Base-by-base conservation (phyloP, 164 flowering plant genomes). In the Vitis labrusca region DNA sequence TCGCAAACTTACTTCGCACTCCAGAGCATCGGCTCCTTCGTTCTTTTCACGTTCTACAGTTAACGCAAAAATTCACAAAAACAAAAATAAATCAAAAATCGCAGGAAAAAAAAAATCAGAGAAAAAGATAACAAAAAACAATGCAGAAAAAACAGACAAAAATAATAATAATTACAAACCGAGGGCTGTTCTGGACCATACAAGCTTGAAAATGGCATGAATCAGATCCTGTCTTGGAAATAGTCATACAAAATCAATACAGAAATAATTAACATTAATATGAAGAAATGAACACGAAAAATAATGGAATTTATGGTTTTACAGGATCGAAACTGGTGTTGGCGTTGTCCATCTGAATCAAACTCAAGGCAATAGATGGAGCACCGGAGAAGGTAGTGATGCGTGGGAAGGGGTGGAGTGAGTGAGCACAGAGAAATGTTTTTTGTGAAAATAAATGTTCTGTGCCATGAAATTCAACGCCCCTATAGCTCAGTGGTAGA, bases 401-500 rank as follows among this genome's bases (percentile, higher is more conserved):
- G 27, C 1, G 27, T 23, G 27, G 27, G 27, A 23, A 23, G 27
- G 27, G 27, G 27, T 23, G 27, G 27, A 23, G 27, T 23, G 27
- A 23, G 27, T 23, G 27, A 23, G 27, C 27, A 23, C 27, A 23
- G 27, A 23, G 27, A 23, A 23, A 23, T 23, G 27, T 23, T 23
- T 23, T 23, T 23, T 23, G 27, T 23, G 27, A 23, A 23, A 23
- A 0, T 23, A 23, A 23, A 23, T 23, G 27, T 23, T 23, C 27
- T 1, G 27, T 23, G 27, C 1, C 27, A 23, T 23, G 27, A 23
- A 23, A 23, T 32, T 32, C 44, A 32, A 32, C 5, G 87, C 85
- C 85, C 85, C 51, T 82, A 82, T 85, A 83, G 88, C 88, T 80
- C 88, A 85, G 88, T 85, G 84, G 88, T 85, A 85, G 88, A 83